Conservation (phyloP, 805 yeast species). For the Priceomyces castillae region DNA sequence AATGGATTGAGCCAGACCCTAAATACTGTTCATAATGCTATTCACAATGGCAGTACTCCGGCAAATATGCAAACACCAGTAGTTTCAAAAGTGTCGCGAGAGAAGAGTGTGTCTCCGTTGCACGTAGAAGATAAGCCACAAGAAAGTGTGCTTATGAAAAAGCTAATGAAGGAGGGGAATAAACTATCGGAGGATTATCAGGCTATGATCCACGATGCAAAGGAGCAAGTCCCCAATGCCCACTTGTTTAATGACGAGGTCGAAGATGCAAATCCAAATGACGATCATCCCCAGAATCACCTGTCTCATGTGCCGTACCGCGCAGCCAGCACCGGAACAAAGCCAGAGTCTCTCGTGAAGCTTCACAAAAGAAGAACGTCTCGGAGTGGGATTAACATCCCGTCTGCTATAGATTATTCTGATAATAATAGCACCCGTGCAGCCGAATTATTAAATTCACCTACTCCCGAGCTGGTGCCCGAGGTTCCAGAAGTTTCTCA, state of each 20-base stretch:
- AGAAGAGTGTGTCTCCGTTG: conserved; percentile 15
- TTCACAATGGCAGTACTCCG: not conserved
- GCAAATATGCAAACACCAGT: not conserved
- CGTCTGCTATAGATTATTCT: conserved; percentile 1
- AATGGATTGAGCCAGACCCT: conserved; percentile 28
- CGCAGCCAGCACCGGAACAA: not conserved
- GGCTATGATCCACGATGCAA: conserved; percentile 30
- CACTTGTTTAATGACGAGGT: conserved; percentile 42
- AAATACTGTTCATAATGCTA: conserved; percentile 22
- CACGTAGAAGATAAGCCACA: conserved; percentile 8
- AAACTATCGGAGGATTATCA: conserved; percentile 32
- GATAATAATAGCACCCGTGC: not conserved
- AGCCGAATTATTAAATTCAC: not conserved
- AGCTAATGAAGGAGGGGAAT: conserved; percentile 32
- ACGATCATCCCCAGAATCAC: not conserved
- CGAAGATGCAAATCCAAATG: conserved; percentile 12
- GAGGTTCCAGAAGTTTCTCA: conserved; percentile 1
- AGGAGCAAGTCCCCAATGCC: conserved; percentile 27
- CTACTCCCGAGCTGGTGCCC: not conserved
- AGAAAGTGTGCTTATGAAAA: conserved; percentile 34
- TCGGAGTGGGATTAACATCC: conserved; percentile 26
- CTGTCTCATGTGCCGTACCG: conserved; percentile 3
- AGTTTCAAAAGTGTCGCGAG: not conserved
- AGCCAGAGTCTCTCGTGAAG: not conserved
- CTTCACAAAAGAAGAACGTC: conserved; percentile 23